These are phyloP conservation scores for Debaryomyces hansenii DNA, from an alignment of 805 yeast species.

Conservation along the genomic window DNA sequence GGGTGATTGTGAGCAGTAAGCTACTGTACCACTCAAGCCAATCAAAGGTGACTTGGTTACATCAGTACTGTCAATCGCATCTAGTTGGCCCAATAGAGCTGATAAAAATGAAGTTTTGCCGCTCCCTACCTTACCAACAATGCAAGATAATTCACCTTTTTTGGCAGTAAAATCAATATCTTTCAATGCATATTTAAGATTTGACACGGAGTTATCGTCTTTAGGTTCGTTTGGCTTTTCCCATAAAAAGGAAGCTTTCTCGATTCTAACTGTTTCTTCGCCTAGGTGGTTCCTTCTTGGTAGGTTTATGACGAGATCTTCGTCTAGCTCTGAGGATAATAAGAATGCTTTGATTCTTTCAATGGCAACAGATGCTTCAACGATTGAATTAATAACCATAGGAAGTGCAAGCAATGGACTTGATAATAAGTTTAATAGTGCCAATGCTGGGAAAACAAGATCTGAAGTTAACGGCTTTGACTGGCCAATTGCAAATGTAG, in stretches of 20 bases:
- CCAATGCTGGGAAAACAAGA: constrained; percentile 66
- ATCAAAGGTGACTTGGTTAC: constrained; percentile 15
- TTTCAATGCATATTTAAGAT: constrained; percentile 39
- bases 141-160: constrained; percentile 56
- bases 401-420: constrained; percentile 64
- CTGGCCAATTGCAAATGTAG: constrained; percentile 48
- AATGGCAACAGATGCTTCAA: constrained; percentile 61
- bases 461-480: constrained; percentile 60
- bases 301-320: constrained; percentile 19
- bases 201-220: constrained; percentile 42
- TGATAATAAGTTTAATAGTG: constrained; percentile 58
- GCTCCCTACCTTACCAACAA: constrained; percentile 67
- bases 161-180: constrained; percentile 49
- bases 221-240: constrained; percentile 13
- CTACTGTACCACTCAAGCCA: constrained; percentile 42
- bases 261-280: constrained; percentile 39
- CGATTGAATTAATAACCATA: constrained; percentile 50
- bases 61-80: constrained; percentile 8
- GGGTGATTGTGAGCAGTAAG: constrained; percentile 62
- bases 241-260: constrained; percentile 60
- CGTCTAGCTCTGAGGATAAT: constrained; percentile 45
- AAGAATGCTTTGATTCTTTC: constrained; percentile 53
- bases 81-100: constrained; percentile 55
- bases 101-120: constrained; percentile 64
- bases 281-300: constrained; percentile 18